Percentiles rank a stretch among this genome's conserved stretches.
Evolutionary conservation across 2,329 filamentous ascomycete species (phyloP).

Genomic region (Diaporthe destruens): DNA sequence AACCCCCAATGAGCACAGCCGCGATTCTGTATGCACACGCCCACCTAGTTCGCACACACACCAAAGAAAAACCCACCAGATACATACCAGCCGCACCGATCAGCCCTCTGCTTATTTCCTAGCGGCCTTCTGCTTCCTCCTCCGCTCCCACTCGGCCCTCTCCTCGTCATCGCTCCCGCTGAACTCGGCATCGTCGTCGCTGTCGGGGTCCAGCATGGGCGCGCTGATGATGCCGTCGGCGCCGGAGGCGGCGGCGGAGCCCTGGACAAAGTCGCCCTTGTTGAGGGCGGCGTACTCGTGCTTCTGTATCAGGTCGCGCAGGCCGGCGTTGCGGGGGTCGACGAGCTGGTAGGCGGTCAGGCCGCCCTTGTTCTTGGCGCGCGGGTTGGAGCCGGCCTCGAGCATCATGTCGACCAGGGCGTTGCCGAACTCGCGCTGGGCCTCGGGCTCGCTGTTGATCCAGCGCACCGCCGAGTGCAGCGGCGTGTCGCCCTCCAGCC

Average conservation of each 20-base stretch:
- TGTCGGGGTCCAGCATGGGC: slow-evolving; percentile 52
- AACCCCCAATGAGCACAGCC: background rate
- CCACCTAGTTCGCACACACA: background rate
- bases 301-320: slow-evolving; percentile 74
- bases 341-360: slow-evolving; percentile 79
- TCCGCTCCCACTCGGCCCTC: slow-evolving; percentile 71
- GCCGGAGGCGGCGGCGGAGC: slow-evolving; percentile 43
- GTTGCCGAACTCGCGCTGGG: slow-evolving; percentile 73
- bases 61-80: background rate
- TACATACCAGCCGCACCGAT: background rate
- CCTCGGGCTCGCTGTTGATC: slow-evolving; percentile 75
- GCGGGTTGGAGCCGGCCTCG: slow-evolving; percentile 76
- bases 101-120: slow-evolving; percentile 47
- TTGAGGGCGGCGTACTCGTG: slow-evolving; percentile 76
- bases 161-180: slow-evolving; percentile 75
- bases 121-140: slow-evolving; percentile 57
- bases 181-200: slow-evolving; percentile 70
- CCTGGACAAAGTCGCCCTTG: slow-evolving; percentile 67
- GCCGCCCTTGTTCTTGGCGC: slow-evolving; percentile 77
- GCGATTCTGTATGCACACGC: background rate
- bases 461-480: slow-evolving; percentile 84
- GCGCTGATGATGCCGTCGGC: slow-evolving; percentile 43
- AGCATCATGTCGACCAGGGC: slow-evolving; percentile 83
- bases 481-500: slow-evolving; percentile 80
- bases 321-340: slow-evolving; percentile 75